Evolutionary conservation across 306 rosid species (phyloP).

Genomic region (Spatholobus suberectus): DNA sequence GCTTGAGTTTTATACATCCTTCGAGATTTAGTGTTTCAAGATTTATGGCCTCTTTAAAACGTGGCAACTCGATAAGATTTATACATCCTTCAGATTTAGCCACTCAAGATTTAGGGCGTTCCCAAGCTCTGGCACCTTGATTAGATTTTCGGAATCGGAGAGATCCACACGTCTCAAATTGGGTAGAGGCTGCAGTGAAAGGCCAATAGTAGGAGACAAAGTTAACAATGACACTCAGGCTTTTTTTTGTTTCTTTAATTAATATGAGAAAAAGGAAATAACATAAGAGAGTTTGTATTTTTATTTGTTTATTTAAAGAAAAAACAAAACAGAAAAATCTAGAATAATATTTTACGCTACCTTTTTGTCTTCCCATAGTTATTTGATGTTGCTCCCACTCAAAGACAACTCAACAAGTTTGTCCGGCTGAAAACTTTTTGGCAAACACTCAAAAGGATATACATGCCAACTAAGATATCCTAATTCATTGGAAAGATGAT

Average conservation of each 20-base stretch:
- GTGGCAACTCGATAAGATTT: neutral
- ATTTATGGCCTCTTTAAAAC: neutral
- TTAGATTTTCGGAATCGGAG: neutral
- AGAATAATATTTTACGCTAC: no score
- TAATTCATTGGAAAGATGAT: no score
- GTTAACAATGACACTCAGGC: neutral
- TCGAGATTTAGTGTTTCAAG: neutral
- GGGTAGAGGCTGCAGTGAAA: neutral
- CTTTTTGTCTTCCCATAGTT: neutral
- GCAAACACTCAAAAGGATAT: neutral
- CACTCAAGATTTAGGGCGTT: neutral
- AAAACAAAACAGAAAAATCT: no score
- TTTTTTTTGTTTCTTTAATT: neutral
- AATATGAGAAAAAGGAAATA: no score
- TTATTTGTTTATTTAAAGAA: no score
- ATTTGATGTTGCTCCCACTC: neutral
- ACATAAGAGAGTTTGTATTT: no score
- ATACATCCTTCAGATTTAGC: neutral
- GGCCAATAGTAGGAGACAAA: neutral
- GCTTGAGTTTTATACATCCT: neutral
- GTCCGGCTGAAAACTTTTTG: neutral
- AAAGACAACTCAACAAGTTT: neutral
- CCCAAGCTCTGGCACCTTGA: neutral
- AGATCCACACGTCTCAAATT: neutral
- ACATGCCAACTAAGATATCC: accelerated